Evolutionary conservation across 78 protist species (phyloP).

Genomic region (Dictyostelium brefeldianum): DNA sequence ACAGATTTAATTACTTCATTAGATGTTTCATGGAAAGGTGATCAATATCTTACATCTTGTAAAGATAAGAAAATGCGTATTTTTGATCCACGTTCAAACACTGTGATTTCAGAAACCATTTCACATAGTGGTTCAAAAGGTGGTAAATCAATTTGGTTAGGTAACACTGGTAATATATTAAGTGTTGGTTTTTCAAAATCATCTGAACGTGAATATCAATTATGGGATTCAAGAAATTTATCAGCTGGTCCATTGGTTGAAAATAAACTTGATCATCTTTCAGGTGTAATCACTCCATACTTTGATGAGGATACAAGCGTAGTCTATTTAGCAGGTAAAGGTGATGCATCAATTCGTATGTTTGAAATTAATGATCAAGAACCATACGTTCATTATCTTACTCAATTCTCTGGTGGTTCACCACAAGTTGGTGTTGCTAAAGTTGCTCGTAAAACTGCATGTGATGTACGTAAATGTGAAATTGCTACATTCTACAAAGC

Average conservation of each 20-base stretch:
- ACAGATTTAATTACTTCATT: constrained; percentile 78
- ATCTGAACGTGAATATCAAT: constrained; percentile 91
- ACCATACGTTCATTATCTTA: constrained; percentile 83
- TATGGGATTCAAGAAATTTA: constrained; percentile 88
- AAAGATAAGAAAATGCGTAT: constrained; percentile 90
- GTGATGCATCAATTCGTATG: constrained; percentile 89
- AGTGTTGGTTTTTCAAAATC: constrained; percentile 88
- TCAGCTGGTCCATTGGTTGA: not conserved
- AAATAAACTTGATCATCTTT: constrained; percentile 38
- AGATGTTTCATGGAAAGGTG: constrained; percentile 82
- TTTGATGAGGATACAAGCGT: constrained; percentile 88
- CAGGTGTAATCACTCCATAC: constrained; percentile 89
- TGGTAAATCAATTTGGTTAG: constrained; percentile 84
- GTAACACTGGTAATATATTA: constrained; percentile 67
- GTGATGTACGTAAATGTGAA: constrained; percentile 87
- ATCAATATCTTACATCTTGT: constrained; percentile 69
- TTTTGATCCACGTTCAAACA: constrained; percentile 90
- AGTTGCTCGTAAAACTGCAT: constrained; percentile 69
- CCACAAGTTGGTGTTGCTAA: constrained; percentile 83
- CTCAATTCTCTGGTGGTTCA: constrained; percentile 44
- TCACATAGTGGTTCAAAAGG: constrained; percentile 90
- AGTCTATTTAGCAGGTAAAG: constrained; percentile 89
- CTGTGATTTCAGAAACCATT: constrained; percentile 1
- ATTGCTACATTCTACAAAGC: constrained; percentile 78
- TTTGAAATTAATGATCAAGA: constrained; percentile 86